phyloP scores from a whole-genome alignment of 177 flowering plant genomes.

The Vitis hybrid region DNA sequence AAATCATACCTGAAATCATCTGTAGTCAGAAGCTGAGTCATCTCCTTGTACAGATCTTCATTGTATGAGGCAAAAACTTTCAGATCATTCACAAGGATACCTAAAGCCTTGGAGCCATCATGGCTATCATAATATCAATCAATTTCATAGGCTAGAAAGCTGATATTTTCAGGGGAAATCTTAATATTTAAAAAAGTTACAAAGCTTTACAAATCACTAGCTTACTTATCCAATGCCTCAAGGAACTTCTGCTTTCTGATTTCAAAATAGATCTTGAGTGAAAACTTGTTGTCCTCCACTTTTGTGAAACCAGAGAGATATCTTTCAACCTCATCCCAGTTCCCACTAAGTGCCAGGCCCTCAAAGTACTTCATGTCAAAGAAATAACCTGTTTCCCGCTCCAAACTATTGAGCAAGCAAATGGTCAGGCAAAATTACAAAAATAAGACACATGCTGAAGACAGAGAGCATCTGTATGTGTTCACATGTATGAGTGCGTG shows the following conservation, averaged over 20 bases:
- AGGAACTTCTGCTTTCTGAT: slow-evolving; percentile 57
- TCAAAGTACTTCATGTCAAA: slow-evolving; percentile 56
- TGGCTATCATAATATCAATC: slow-evolving; percentile 22
- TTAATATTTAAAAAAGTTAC: background rate
- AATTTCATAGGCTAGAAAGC: background rate
- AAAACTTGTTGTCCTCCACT: slow-evolving; percentile 37
- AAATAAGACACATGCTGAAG: background rate
- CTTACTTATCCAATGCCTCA: slow-evolving; percentile 59
- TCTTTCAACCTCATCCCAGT: slow-evolving; percentile 52
- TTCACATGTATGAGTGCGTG: background rate
- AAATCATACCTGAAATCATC: slow-evolving; percentile 40
- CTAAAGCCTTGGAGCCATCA: slow-evolving; percentile 34
- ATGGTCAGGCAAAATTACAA: background rate
- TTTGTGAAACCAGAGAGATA: slow-evolving; percentile 54
- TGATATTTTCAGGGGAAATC: too few relatives aligned
- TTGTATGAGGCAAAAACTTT: slow-evolving; percentile 36
- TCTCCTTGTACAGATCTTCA: slow-evolving; percentile 40
- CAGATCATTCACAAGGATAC: slow-evolving; percentile 42
- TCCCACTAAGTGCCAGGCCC: slow-evolving; percentile 35
- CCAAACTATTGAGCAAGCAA: slow-evolving; percentile 34
- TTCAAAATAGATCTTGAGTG: slow-evolving; percentile 48
- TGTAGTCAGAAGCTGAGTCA: slow-evolving; percentile 39
- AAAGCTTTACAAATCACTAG: background rate
- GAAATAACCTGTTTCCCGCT: slow-evolving; percentile 47
- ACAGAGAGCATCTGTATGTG: too few relatives aligned